Percentiles rank a stretch among this genome's conserved stretches.
These are phyloP conservation scores for Breviolum minutum DNA, from an alignment of 73 alveolate genomes.

Conservation along the genomic window DNA sequence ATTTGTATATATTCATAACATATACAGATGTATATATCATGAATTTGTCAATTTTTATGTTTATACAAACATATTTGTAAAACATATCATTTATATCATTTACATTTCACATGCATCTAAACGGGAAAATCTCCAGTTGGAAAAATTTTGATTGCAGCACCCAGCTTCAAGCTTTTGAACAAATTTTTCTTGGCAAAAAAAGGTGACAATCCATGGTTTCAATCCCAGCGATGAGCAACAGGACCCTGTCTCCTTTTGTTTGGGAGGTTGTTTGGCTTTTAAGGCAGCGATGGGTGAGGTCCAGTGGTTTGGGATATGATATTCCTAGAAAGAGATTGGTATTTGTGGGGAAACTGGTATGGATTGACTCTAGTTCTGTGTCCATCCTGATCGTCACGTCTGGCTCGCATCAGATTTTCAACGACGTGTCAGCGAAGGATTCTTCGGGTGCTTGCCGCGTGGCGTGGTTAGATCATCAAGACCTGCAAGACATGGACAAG, in stretches of 20 bases:
- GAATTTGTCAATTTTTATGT: background rate
- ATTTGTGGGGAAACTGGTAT: no score
- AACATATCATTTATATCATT: no score
- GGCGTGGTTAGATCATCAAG: conserved; percentile 73
- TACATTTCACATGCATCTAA: no score
- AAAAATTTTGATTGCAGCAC: no score
- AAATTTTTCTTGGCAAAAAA: no score
- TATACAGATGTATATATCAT: background rate
- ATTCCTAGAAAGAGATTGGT: no score
- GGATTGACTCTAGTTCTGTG: background rate
- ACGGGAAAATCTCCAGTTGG: no score
- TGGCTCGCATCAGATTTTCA: no score
- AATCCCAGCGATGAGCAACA: background rate
- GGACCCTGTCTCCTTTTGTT: background rate
- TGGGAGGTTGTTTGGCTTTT: background rate
- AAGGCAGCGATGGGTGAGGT: no score
- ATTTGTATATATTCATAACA: background rate
- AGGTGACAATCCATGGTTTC: conserved; percentile 35
- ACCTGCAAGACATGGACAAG: background rate
- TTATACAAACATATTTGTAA: background rate
- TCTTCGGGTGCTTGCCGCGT: conserved; percentile 48
- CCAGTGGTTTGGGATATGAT: no score
- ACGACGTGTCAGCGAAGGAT: background rate
- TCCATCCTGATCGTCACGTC: background rate
- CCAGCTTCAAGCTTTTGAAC: no score